Percentiles rank a stretch among this genome's conserved stretches.
Conservation (phyloP, 768 basidiomycete species). For the Lactarius tabidus region DNA sequence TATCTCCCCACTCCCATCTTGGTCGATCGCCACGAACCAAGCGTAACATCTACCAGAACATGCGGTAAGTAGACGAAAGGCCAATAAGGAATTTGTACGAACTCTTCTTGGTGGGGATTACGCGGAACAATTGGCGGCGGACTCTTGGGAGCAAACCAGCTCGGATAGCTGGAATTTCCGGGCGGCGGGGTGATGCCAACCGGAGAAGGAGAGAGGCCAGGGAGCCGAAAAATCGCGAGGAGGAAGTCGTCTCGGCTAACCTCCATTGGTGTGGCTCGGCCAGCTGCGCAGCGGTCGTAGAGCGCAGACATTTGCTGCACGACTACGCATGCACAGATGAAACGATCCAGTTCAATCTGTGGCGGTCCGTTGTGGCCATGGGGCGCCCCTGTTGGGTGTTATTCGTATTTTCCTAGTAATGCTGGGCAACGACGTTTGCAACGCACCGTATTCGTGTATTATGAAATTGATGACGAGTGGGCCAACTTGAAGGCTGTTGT, state of each 20-base stretch:
- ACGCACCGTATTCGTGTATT: slow-evolving; percentile 7
- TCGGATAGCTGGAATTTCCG: not conserved
- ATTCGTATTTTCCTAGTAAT: too few relatives aligned
- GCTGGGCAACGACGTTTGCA: not conserved
- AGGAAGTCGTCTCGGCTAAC: slow-evolving; percentile 8
- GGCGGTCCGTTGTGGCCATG: not conserved
- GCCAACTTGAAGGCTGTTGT: not conserved
- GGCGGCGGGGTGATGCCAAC: not conserved
- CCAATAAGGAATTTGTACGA: not conserved
- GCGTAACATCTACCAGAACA: not conserved
- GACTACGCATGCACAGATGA: slow-evolving; percentile 10
- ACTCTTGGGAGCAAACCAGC: not conserved
- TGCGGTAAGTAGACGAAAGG: not conserved
- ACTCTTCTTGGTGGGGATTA: not conserved
- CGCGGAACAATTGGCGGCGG: not conserved
- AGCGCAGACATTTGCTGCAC: slow-evolving; percentile 7
- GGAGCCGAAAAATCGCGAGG: not conserved
- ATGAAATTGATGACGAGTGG: not conserved
- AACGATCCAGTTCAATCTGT: slow-evolving; percentile 9
- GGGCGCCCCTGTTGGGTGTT: not conserved
- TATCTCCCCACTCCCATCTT: slow-evolving; percentile 7
- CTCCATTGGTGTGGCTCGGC: not conserved
- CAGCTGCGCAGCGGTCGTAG: slow-evolving; percentile 1
- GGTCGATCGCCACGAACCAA: slow-evolving; percentile 14
- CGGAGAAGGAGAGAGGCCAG: not conserved